Percentiles rank a stretch among this genome's conserved stretches.
phyloP scores from a whole-genome alignment of 306 rosid species.

The Fragaria nilgerrensis region DNA sequence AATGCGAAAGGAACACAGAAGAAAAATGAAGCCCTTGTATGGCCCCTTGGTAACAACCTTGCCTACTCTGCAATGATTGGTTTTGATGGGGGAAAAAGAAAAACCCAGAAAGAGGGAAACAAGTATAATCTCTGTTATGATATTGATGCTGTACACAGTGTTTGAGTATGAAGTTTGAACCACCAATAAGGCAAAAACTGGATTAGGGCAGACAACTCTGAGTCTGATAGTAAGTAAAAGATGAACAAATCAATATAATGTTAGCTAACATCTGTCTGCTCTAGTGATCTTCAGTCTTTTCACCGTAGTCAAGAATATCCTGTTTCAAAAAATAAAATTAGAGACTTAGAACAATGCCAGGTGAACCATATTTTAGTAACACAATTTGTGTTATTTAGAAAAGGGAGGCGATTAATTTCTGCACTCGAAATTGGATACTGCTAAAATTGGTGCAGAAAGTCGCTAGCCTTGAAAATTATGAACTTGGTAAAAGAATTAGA shows the following conservation, averaged over 20 bases:
- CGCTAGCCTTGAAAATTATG: background rate
- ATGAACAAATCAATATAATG: constrained; percentile 8
- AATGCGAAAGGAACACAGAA: background rate
- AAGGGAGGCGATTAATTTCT: background rate
- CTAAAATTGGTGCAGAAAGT: background rate
- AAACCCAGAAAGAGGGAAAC: background rate
- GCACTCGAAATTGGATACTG: background rate
- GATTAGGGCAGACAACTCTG: background rate
- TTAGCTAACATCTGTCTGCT: constrained; percentile 21
- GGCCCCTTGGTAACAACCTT: constrained; percentile 10
- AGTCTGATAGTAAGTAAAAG: background rate
- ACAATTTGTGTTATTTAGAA: background rate
- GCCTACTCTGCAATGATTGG: constrained; percentile 6
- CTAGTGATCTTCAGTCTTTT: constrained; percentile 24
- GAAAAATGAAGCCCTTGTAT: background rate
- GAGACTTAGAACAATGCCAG: too few relatives aligned
- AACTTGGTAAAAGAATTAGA: background rate
- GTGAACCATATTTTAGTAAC: too few relatives aligned
- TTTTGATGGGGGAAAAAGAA: background rate
- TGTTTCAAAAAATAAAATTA: constrained; percentile 1
- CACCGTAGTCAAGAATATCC: constrained; percentile 24
- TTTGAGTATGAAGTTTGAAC: background rate
- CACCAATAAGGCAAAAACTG: constrained; percentile 12
- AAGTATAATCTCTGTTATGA: background rate
- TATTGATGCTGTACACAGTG: constrained; percentile 15